Conservation (phyloP, 176 grass and related monocot species). For the Oryza rufipogon region DNA sequence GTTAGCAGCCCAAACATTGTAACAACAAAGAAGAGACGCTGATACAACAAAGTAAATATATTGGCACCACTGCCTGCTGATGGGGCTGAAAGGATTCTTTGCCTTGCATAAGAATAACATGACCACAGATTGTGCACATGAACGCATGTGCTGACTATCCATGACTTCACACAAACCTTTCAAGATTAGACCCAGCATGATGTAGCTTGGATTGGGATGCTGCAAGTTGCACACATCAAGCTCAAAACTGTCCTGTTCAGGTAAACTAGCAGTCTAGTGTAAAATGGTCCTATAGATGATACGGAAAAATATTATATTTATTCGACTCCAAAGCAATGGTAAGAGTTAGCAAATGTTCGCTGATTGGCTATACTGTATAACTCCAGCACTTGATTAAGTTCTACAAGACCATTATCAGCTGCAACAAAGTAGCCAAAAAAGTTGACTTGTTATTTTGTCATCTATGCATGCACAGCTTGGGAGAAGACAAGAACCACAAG, state of each 20-base stretch:
- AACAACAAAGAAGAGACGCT: not conserved
- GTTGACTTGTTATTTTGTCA: not conserved
- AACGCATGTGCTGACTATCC: not conserved
- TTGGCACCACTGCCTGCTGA: not conserved
- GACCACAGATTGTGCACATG: slow-evolving; percentile 11
- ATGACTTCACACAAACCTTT: not conserved
- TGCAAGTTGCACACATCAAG: not conserved
- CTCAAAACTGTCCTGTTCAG: not conserved
- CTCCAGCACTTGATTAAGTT: not conserved
- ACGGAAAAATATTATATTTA: not conserved
- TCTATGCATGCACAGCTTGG: not conserved
- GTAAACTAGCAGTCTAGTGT: not conserved
- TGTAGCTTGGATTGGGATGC: not conserved
- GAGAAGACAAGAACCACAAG: not conserved
- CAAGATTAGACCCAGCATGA: not conserved
- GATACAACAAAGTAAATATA: slow-evolving; percentile 10
- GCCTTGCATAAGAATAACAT: slow-evolving; percentile 9
- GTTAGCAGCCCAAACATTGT: slow-evolving; percentile 18
- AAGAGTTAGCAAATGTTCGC: not conserved
- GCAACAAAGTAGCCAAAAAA: not conserved
- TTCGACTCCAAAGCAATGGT: not conserved
- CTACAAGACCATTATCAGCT: not conserved
- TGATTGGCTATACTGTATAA: slow-evolving; percentile 8
- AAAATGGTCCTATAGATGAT: not conserved
- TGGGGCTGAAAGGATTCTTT: not conserved